These are phyloP conservation scores for Colletotrichum navitas DNA, from an alignment of 2,329 filamentous ascomycete species.

Conservation along the genomic window DNA sequence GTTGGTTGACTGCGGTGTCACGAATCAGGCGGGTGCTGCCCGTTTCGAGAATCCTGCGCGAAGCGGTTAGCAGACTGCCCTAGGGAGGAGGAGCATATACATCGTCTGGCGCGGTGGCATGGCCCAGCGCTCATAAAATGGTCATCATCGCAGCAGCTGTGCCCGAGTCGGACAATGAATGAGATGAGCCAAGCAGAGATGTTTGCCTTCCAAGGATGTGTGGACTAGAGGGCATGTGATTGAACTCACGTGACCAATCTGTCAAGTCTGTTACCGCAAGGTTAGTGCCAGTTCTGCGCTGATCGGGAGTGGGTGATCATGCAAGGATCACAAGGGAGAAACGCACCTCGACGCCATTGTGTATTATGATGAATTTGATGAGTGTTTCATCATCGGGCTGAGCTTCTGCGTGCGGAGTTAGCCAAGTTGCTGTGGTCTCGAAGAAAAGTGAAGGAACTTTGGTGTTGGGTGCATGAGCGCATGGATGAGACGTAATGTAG, in stretches of 20 bases:
- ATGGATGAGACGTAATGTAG: conserved; percentile 18
- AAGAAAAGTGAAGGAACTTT: background rate
- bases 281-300: conserved; percentile 48
- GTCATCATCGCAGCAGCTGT: background rate
- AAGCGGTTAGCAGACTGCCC: conserved; percentile 33
- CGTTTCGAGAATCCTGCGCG: conserved; percentile 87
- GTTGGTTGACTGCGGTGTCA: conserved; percentile 95
- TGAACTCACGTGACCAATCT: conserved; percentile 85
- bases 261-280: conserved; percentile 72
- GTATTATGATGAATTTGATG: conserved; percentile 49
- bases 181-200: conserved; percentile 1
- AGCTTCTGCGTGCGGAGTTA: conserved; percentile 28
- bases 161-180: background rate
- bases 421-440: background rate
- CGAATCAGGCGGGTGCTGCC: conserved; percentile 96
- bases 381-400: conserved; percentile 42
- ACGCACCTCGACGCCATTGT: conserved; percentile 70
- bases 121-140: background rate
- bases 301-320: conserved; percentile 39
- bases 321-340: conserved; percentile 9
- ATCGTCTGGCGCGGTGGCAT: background rate
- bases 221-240: conserved; percentile 2
- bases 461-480: conserved; percentile 5
- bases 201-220: conserved; percentile 1
- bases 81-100: background rate